Evolutionary conservation across 768 basidiomycete genomes (phyloP).

Genomic region (Lactarius sanguifluus): DNA sequence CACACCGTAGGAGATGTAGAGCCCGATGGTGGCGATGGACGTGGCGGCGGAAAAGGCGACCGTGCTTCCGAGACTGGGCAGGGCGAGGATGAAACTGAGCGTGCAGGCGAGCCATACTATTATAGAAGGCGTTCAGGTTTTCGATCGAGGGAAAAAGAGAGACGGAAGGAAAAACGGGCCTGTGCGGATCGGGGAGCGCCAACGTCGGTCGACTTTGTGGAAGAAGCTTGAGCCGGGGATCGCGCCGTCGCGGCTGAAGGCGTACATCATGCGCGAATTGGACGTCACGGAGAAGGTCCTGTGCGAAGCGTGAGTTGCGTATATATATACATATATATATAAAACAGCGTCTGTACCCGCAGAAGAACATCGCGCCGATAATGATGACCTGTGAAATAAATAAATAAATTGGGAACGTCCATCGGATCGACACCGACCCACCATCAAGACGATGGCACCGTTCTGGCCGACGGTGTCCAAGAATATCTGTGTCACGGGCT

Average conservation of each 20-base stretch:
- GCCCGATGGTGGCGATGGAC: constrained; percentile 68
- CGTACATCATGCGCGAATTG: constrained; percentile 83
- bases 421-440: constrained; percentile 30
- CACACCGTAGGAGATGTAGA: constrained; percentile 73
- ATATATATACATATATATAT: neutral
- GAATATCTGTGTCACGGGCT: constrained; percentile 80
- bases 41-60: constrained; percentile 65
- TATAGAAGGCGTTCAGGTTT: neutral
- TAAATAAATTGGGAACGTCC: neutral
- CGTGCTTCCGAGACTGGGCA: constrained; percentile 69
- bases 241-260: constrained; percentile 73
- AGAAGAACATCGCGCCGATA: constrained; percentile 73
- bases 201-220: constrained; percentile 56
- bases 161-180: constrained; percentile 40
- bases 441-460: constrained; percentile 75
- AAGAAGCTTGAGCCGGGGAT: constrained; percentile 69
- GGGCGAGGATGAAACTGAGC: constrained; percentile 69
- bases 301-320: neutral
- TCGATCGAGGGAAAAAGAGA: neutral
- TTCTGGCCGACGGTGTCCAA: constrained; percentile 71
- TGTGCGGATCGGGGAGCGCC: constrained; percentile 66
- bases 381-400: constrained; percentile 49
- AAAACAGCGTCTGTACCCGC: constrained; percentile 44
- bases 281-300: constrained; percentile 77
- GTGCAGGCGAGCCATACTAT: constrained; percentile 78